A percentile compares a stretch with the other conserved stretches of the same genome.
phyloP scores from a whole-genome alignment of 2,329 filamentous ascomycete species.

The Penicillium sp. region DNA sequence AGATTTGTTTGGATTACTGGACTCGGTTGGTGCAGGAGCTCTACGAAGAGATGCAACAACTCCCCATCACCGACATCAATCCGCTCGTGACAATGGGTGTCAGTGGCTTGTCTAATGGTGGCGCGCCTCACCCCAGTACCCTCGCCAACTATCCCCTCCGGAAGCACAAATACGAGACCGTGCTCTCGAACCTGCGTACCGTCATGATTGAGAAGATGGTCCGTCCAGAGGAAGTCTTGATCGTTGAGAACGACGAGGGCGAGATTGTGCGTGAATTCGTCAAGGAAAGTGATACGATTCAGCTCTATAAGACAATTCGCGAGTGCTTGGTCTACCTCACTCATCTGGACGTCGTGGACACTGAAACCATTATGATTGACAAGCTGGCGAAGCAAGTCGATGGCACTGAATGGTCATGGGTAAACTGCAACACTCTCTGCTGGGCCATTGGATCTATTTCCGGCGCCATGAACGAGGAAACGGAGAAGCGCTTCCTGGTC shows the following conservation, averaged over 20 bases:
- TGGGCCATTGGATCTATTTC: conserved; percentile 99
- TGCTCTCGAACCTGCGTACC: conserved; percentile 86
- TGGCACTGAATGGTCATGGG: conserved; percentile 96
- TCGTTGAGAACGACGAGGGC: conserved; percentile 99
- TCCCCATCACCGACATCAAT: conserved; percentile 90
- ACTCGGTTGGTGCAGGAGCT: conserved; percentile 96
- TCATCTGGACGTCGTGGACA: conserved; percentile 94
- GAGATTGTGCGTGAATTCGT: conserved; percentile 99
- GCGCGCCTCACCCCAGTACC: conserved; percentile 79
- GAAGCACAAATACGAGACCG: conserved; percentile 96
- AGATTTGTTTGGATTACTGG: conserved; percentile 99
- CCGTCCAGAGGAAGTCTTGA: conserved; percentile 91
- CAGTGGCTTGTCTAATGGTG: conserved; percentile 68
- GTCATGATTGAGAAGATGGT: conserved; percentile 99
- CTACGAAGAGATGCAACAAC: conserved; percentile 97
- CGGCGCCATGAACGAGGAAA: conserved; percentile 98
- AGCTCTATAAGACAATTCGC: conserved; percentile 97
- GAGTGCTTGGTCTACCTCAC: conserved; percentile 97
- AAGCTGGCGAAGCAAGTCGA: conserved; percentile 95
- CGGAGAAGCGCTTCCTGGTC: conserved; percentile 95
- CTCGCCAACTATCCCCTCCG: conserved; percentile 87
- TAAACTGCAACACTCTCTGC: conserved; percentile 98
- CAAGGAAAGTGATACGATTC: conserved; percentile 98
- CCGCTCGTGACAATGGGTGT: conserved; percentile 78
- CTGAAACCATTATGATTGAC: conserved; percentile 98